phyloP scores from a whole-genome alignment of 495 filamentous ascomycete species.

The Penicillium nucicola region DNA sequence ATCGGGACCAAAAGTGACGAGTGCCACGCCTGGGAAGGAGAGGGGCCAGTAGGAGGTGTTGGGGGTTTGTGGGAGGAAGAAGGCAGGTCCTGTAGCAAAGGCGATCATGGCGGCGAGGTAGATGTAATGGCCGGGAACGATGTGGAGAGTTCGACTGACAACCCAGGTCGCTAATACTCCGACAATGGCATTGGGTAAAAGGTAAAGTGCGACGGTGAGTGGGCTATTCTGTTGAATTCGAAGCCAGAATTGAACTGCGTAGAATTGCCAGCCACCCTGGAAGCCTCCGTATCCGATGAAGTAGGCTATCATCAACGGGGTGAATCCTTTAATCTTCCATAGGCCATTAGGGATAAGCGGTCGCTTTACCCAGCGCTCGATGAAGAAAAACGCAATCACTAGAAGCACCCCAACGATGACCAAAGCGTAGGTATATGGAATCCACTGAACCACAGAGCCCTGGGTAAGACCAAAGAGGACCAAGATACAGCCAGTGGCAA shows the following conservation, averaged over 20 bases:
- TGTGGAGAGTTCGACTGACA: slow-evolving; percentile 42
- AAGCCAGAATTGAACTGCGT: slow-evolving; percentile 50
- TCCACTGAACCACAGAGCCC: slow-evolving; percentile 26
- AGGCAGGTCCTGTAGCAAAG: slow-evolving; percentile 29
- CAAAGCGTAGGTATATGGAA: slow-evolving; percentile 26
- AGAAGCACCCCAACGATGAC: slow-evolving; percentile 23
- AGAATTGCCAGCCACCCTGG: slow-evolving; percentile 50
- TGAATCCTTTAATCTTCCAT: slow-evolving; percentile 42
- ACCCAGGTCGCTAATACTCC: slow-evolving; percentile 45
- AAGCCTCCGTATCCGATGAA: slow-evolving; percentile 46
- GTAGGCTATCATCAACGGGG: slow-evolving; percentile 46
- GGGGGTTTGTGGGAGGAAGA: slow-evolving; percentile 32
- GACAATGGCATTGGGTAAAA: slow-evolving; percentile 42
- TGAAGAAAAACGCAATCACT: slow-evolving; percentile 24
- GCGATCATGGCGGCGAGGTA: slow-evolving; percentile 35
- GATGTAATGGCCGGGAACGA: slow-evolving; percentile 48
- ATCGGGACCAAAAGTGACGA: slow-evolving; percentile 35
- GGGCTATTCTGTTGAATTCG: slow-evolving; percentile 38
- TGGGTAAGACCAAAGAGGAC: slow-evolving; percentile 33
- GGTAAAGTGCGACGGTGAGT: slow-evolving; percentile 39
- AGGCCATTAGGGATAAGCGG: slow-evolving; percentile 31
- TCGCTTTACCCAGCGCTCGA: slow-evolving; percentile 23
- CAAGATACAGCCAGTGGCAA: slow-evolving; percentile 25
- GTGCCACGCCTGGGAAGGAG: slow-evolving; percentile 24
- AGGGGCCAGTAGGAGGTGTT: slow-evolving; percentile 31